phyloP scores from a whole-genome alignment of 1,284 basidiomycete species.

The Ceratobasidium sp. region DNA sequence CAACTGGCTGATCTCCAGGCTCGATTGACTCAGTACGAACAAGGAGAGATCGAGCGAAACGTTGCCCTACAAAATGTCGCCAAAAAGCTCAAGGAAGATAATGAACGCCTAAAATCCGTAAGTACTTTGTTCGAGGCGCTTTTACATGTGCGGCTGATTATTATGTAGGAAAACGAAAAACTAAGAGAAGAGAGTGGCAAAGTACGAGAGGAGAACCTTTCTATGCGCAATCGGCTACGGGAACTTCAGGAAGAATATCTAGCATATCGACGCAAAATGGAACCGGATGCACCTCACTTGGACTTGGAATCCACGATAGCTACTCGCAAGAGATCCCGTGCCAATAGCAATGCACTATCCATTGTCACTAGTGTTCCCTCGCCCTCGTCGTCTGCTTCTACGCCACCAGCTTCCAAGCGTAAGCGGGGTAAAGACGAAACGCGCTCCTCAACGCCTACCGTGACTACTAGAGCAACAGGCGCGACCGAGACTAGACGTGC shows the following conservation, averaged over 20 bases:
- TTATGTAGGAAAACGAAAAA: slow-evolving; percentile 51
- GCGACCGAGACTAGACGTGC: neutral
- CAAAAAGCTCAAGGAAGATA: slow-evolving; percentile 86
- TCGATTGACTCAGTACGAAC: slow-evolving; percentile 82
- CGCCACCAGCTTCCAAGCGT: slow-evolving; percentile 19
- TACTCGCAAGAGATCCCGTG: slow-evolving; percentile 34
- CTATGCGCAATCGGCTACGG: slow-evolving; percentile 54
- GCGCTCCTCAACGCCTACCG: slow-evolving; percentile 1
- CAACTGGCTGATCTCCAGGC: slow-evolving; percentile 90
- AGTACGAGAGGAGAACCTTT: slow-evolving; percentile 63
- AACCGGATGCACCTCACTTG: slow-evolving; percentile 28
- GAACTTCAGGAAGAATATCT: slow-evolving; percentile 45
- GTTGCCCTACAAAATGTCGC: slow-evolving; percentile 84
- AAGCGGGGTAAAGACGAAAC: slow-evolving; percentile 19
- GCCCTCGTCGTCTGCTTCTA: slow-evolving; percentile 5
- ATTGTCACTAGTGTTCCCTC: neutral
- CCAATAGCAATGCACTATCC: slow-evolving; percentile 1
- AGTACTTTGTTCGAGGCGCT: neutral
- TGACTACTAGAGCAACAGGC: neutral
- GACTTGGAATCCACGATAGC: slow-evolving; percentile 14
- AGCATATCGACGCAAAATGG: slow-evolving; percentile 34
- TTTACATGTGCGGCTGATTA: slow-evolving; percentile 1
- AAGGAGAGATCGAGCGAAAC: slow-evolving; percentile 87
- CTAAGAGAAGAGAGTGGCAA: slow-evolving; percentile 67
- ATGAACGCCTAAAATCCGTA: slow-evolving; percentile 53